Conservation (phyloP, 225 moss, liverwort and hornwort genomes). For the Thuidium tamariscinum region DNA sequence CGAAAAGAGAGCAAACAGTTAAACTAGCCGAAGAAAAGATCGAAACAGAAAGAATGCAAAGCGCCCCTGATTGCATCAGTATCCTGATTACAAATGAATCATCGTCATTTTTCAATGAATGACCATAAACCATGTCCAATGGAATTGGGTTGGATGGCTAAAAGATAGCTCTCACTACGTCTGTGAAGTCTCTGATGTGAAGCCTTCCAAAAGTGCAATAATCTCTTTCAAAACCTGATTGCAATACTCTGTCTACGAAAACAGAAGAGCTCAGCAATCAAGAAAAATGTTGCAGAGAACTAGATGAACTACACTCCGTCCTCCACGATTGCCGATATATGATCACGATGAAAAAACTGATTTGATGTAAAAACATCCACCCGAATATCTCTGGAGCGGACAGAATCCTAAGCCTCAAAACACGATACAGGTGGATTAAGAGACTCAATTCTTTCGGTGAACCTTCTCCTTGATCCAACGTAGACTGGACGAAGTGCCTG, state of each 20-base stretch:
- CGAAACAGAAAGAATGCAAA: background rate
- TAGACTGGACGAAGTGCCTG: slow-evolving; percentile 56
- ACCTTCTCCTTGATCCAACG: slow-evolving; percentile 88
- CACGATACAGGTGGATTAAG: background rate
- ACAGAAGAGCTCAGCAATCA: background rate
- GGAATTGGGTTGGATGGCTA: background rate
- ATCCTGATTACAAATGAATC: background rate
- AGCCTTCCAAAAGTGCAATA: background rate
- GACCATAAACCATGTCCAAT: background rate
- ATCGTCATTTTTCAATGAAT: background rate
- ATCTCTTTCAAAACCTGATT: background rate
- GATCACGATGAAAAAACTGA: background rate
- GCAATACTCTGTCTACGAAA: background rate
- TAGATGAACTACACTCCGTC: background rate
- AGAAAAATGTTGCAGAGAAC: background rate
- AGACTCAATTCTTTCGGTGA: slow-evolving; percentile 42
- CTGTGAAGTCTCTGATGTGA: background rate
- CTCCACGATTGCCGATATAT: background rate
- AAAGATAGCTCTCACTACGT: background rate
- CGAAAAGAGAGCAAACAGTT: background rate
- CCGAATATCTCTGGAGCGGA: background rate
- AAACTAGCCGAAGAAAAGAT: background rate
- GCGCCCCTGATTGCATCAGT: background rate
- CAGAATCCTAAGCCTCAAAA: background rate
- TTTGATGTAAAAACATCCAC: background rate